Percentiles rank a stretch among this genome's conserved stretches.
These are phyloP conservation scores for Ephemerocybe angulata DNA, from an alignment of 768 basidiomycete species.

Conservation along the genomic window DNA sequence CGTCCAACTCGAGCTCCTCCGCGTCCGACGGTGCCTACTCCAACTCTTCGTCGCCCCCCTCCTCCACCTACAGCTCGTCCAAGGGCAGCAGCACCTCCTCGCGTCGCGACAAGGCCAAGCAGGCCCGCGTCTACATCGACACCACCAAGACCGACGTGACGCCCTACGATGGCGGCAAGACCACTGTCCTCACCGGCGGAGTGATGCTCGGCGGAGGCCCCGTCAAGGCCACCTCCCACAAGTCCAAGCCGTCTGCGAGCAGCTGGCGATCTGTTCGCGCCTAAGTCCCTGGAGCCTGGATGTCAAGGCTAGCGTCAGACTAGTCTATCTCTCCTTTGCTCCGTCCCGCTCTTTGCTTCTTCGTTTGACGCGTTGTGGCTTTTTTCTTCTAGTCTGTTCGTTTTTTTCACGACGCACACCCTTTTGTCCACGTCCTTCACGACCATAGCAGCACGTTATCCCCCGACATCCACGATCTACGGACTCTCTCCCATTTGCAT, in stretches of 20 bases:
- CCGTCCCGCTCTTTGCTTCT: conserved; percentile 11
- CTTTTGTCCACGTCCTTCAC: not conserved
- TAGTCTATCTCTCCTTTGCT: conserved; percentile 8
- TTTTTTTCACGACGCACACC: conserved; percentile 4
- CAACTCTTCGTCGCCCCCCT: conserved; percentile 45
- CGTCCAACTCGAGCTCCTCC: conserved; percentile 63
- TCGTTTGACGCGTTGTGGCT: conserved; percentile 12
- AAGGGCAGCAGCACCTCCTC: conserved; percentile 16
- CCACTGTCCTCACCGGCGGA: conserved; percentile 81
- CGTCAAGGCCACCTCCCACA: conserved; percentile 22
- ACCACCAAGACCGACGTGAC: conserved; percentile 74
- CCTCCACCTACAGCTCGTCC: conserved; percentile 39
- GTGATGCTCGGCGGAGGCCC: conserved; percentile 74
- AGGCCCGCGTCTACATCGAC: conserved; percentile 72
- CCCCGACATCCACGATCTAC: conserved; percentile 13
- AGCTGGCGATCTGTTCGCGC: conserved; percentile 61
- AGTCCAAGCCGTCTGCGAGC: conserved; percentile 28
- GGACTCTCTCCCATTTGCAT: conserved; percentile 5
- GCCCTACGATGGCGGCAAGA: conserved; percentile 85
- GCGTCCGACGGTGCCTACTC: conserved; percentile 53
- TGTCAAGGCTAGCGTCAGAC: conserved; percentile 11
- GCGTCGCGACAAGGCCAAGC: conserved; percentile 32
- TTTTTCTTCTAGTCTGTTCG: conserved; percentile 4
- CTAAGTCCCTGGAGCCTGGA: conserved; percentile 23
- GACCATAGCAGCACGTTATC: conserved; percentile 8